Evolutionary conservation across 1,139 yeast genomes (phyloP), one percentile per base, ranked within the genome.

Genomic region (Protomyces lactucae-debilis): DNA sequence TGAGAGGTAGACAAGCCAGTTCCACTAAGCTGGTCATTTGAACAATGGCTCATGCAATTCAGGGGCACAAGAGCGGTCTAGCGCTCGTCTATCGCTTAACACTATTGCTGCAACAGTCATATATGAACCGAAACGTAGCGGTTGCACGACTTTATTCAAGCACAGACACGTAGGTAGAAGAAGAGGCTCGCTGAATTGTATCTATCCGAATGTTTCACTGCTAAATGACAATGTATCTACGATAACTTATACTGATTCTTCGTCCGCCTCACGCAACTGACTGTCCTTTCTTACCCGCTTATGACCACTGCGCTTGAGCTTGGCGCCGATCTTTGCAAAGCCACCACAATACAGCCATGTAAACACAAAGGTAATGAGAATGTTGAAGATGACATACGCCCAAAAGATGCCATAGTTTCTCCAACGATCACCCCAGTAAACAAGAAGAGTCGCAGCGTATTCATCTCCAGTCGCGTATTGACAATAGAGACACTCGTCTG

Each of bases 401-500:
- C 81, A 75, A 73, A 83, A 77, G 68, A 84, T 78, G 64, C 87
- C 88, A 71, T 82, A 79, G 73, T 85, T 80, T 70, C 86, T 77
- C 88, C 88, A 84, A 60, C 84, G 75, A 65, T 83, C 74, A 52
- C 75, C 70, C 72, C 76, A 84, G 40, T 75, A 73, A 56, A 83
- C 78, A 53, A 80, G 79, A 61, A 84, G 74, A 6, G 76, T 73
- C 0, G 71, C 68, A 71, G 87, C 73, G 70, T 78, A 86, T 51
- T 82, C 79, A 72, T 85, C 84, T 52, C 87, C 87, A 64, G 76
- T 77, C 0, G 76, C 68, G 71, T 79, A 82, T 52, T 78, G 71
- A 75, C 95, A 87, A 73, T 82, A 85, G n/a, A 80, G 81, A 76
- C 95, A 88, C 57, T 77, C 69, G 4, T 76, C 67, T 2, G 85